phyloP scores from a whole-genome alignment of 768 basidiomycete species.

The Kwoniella sp. region DNA sequence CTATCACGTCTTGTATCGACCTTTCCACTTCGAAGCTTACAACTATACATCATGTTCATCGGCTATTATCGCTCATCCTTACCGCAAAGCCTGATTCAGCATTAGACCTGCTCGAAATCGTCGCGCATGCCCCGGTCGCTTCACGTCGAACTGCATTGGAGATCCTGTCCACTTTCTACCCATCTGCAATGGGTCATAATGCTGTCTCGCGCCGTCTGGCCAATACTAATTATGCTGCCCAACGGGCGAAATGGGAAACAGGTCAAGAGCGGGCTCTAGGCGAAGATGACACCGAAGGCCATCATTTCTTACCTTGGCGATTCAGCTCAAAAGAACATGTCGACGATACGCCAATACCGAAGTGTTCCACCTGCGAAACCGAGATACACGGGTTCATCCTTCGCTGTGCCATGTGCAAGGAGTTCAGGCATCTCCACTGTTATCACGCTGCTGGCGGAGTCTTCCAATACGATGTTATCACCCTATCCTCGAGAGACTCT shows the following conservation, averaged over 20 bases:
- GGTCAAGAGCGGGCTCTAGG: conserved; percentile 30
- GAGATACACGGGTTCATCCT: conserved; percentile 69
- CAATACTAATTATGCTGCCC: conserved; percentile 51
- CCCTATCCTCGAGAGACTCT: conserved; percentile 18
- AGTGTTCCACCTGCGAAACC: conserved; percentile 63
- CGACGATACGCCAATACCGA: background rate
- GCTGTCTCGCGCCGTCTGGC: conserved; percentile 64
- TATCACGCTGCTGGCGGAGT: conserved; percentile 72
- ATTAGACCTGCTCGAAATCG: conserved; percentile 70
- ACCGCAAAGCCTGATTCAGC: conserved; percentile 68
- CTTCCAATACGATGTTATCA: conserved; percentile 49
- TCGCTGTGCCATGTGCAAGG: conserved; percentile 70
- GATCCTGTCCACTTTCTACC: conserved; percentile 68
- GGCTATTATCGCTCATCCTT: conserved; percentile 63
- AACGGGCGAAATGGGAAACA: conserved; percentile 36
- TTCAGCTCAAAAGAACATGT: conserved; percentile 26
- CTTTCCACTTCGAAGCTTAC: conserved; percentile 52
- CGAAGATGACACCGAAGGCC: conserved; percentile 32
- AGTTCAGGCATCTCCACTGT: conserved; percentile 74
- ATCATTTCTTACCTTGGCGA: conserved; percentile 44
- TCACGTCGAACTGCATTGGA: conserved; percentile 64
- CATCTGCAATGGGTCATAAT: conserved; percentile 69
- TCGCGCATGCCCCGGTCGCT: conserved; percentile 66
- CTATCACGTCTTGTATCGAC: conserved; percentile 66
- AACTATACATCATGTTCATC: conserved; percentile 61